phyloP scores from a whole-genome alignment of 2,329 filamentous ascomycete species.

The Alternaria panax region DNA sequence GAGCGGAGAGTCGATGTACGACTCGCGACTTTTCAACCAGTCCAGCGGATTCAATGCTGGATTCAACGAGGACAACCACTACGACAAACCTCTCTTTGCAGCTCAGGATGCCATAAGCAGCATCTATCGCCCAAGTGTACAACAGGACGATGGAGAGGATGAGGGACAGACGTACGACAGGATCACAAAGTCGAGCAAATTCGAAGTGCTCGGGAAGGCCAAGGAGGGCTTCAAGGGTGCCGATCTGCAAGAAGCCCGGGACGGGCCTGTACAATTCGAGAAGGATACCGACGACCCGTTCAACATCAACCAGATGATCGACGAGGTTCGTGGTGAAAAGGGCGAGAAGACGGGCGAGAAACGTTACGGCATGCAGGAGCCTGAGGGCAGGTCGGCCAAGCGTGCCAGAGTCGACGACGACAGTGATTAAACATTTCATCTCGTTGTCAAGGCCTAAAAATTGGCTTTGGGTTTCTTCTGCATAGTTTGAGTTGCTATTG shows the following conservation, averaged over 20 bases:
- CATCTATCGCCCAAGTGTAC: conserved; percentile 84
- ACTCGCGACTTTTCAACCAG: conserved; percentile 94
- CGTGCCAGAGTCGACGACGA: conserved; percentile 81
- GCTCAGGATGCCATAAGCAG: conserved; percentile 93
- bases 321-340: conserved; percentile 71
- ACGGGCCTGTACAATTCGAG: conserved; percentile 96
- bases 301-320: conserved; percentile 92
- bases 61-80: conserved; percentile 96
- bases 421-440: conserved; percentile 37
- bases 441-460: background rate
- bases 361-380: conserved; percentile 77
- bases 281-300: conserved; percentile 89
- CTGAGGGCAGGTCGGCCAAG: conserved; percentile 65
- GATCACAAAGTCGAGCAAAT: conserved; percentile 84
- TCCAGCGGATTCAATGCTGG: conserved; percentile 87
- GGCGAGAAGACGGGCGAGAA: conserved; percentile 69
- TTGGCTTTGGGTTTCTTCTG: conserved; percentile 15
- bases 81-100: conserved; percentile 96
- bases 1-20: conserved; percentile 93
- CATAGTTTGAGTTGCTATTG: conserved; percentile 1
- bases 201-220: conserved; percentile 85
- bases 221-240: conserved; percentile 89
- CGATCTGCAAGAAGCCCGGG: conserved; percentile 80
- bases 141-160: conserved; percentile 75
- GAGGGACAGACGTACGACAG: conserved; percentile 84